phyloP scores from a whole-genome alignment of 768 basidiomycete genomes.

The Rickenella mellea region DNA sequence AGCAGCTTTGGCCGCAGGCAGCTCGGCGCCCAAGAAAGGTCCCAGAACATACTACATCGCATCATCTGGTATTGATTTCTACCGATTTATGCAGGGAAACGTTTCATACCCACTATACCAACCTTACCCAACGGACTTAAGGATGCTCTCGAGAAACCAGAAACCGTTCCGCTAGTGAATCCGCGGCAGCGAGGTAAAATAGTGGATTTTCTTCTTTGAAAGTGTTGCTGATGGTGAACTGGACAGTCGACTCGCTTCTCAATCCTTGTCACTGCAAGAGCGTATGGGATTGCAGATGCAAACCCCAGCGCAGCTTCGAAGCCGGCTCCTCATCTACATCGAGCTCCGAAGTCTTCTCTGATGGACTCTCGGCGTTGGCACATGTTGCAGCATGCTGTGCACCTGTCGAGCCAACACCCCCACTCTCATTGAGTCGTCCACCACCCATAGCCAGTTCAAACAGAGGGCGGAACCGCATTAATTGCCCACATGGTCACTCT shows the following conservation, averaged over 20 bases:
- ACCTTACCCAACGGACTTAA: slow-evolving; percentile 67
- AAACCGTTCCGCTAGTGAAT: slow-evolving; percentile 14
- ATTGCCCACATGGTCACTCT: background rate
- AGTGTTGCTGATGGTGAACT: slow-evolving; percentile 3
- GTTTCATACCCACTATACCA: slow-evolving; percentile 64
- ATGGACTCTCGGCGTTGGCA: slow-evolving; percentile 25
- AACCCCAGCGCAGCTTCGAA: background rate
- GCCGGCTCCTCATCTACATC: background rate
- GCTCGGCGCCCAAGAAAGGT: slow-evolving; percentile 20
- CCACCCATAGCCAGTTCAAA: background rate
- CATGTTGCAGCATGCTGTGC: slow-evolving; percentile 21
- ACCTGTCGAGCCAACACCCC: background rate
- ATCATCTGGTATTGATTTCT: background rate
- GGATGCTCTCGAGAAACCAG: slow-evolving; percentile 29
- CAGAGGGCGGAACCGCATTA: too few relatives aligned
- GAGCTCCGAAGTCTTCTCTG: background rate
- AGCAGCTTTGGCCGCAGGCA: background rate
- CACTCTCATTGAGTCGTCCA: background rate
- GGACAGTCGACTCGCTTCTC: slow-evolving; percentile 46
- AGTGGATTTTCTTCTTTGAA: slow-evolving; percentile 4
- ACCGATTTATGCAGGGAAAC: slow-evolving; percentile 45
- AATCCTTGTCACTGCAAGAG: slow-evolving; percentile 57
- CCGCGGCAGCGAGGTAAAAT: slow-evolving; percentile 40
- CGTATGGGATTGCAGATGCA: slow-evolving; percentile 47
- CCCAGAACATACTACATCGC: background rate